These are phyloP conservation scores for Yarrowia sp. DNA, from an alignment of 805 yeast species.

Conservation along the genomic window DNA sequence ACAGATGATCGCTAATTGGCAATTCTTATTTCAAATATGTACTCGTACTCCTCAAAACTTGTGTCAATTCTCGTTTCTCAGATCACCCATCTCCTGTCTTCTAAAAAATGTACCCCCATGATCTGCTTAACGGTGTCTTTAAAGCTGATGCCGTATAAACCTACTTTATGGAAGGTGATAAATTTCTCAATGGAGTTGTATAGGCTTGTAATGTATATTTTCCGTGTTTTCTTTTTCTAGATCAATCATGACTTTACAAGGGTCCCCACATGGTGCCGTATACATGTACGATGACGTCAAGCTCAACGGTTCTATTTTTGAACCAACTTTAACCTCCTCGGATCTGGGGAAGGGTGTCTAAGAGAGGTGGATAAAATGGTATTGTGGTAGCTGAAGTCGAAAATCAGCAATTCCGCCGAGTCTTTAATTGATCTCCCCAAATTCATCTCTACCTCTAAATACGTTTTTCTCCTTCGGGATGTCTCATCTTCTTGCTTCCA, in stretches of 20 bases:
- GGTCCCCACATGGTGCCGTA: background rate
- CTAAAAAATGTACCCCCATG: no score
- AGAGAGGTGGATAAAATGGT: no score
- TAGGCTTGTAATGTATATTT: no score
- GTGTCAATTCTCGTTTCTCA: no score
- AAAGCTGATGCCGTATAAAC: background rate
- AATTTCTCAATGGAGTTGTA: background rate
- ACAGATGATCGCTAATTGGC: no score
- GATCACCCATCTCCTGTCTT: no score
- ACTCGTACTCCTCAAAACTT: no score
- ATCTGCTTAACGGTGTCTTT: background rate
- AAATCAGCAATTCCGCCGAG: no score
- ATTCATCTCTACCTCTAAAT: background rate
- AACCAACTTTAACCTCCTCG: background rate
- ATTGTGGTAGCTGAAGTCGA: no score
- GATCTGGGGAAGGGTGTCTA: background rate
- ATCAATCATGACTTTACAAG: no score
- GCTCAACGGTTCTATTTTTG: background rate
- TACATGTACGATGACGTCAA: background rate
- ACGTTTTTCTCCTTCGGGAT: background rate
- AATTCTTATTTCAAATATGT: no score
- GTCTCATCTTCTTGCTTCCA: background rate
- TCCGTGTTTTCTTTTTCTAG: no score
- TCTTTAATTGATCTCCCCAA: background rate
- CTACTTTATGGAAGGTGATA: background rate